phyloP scores from a whole-genome alignment of 2,329 filamentous ascomycete species.

The Trichoderma koningiopsis region DNA sequence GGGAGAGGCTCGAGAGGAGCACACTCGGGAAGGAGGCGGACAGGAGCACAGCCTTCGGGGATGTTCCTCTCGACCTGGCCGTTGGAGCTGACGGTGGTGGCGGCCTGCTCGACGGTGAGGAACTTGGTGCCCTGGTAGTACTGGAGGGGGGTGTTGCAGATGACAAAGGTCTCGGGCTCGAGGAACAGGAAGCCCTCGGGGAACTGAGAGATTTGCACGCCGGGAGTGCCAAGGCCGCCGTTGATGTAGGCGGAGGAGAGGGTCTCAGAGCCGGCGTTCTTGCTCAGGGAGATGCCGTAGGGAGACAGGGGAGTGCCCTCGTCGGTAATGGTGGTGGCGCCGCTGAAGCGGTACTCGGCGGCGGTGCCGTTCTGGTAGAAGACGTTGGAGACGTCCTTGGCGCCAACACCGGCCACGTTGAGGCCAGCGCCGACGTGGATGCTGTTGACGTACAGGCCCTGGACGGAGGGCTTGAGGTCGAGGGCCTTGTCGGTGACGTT shows the following conservation, averaged over 20 bases:
- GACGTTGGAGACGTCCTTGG: conserved; percentile 35
- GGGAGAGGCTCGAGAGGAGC: conserved; percentile 40
- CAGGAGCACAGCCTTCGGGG: conserved; percentile 43
- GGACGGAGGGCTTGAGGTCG: conserved; percentile 43
- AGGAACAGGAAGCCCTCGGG: conserved; percentile 39
- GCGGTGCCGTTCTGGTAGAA: conserved; percentile 54
- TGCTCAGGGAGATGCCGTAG: conserved; percentile 37
- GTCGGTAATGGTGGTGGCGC: conserved; percentile 43
- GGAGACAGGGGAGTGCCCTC: conserved; percentile 42
- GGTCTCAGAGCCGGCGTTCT: conserved; percentile 33
- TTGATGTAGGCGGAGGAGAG: conserved; percentile 34
- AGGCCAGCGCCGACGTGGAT: conserved; percentile 47
- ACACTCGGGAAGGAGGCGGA: conserved; percentile 48
- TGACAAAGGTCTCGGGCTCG: conserved; percentile 41
- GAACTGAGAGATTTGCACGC: conserved; percentile 37
- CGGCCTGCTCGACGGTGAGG: conserved; percentile 41
- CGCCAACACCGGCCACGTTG: conserved; percentile 43
- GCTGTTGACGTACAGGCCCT: conserved; percentile 42
- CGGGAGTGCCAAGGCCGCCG: conserved; percentile 39
- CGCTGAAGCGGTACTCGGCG: conserved; percentile 33
- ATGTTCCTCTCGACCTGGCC: conserved; percentile 32
- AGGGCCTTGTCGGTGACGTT: conserved; percentile 43
- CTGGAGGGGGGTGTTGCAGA: conserved; percentile 44
- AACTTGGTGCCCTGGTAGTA: conserved; percentile 44
- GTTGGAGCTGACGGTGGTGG: conserved; percentile 30